These are phyloP conservation scores for Ophiostoma sp. DNA, from an alignment of 2,329 filamentous ascomycete species.

Conservation along the genomic window DNA sequence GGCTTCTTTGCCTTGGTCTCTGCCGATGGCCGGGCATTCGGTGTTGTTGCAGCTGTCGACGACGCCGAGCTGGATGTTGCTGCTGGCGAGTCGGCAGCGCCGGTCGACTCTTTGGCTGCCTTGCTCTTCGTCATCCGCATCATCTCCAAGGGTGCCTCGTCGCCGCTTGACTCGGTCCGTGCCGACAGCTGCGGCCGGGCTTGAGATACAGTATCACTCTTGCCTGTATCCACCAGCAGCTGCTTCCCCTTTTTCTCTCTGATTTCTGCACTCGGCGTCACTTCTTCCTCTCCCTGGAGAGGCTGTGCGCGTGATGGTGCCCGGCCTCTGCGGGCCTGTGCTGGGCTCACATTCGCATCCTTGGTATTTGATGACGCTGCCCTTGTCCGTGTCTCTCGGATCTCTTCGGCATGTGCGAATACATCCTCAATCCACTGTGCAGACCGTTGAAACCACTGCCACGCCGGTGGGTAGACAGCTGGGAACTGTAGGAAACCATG, in stretches of 20 bases:
- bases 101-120: constrained; percentile 22
- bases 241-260: neutral
- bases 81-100: neutral
- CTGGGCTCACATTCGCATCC: neutral
- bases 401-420: constrained; percentile 50
- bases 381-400: neutral
- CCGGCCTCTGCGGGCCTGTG: neutral
- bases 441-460: constrained; percentile 77
- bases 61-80: neutral
- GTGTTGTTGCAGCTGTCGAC: neutral
- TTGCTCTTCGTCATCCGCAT: constrained; percentile 50
- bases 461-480: constrained; percentile 78
- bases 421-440: constrained; percentile 76
- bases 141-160: constrained; percentile 79
- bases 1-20: constrained; percentile 24
- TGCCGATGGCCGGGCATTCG: neutral
- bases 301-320: neutral
- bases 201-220: neutral
- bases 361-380: neutral
- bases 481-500: constrained; percentile 95
- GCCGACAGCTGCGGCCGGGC: neutral
- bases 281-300: neutral
- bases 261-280: neutral
- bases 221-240: neutral
- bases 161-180: constrained; percentile 59